Base-by-base conservation (phyloP, 257 asterid species). In the Rhazya stricta region DNA sequence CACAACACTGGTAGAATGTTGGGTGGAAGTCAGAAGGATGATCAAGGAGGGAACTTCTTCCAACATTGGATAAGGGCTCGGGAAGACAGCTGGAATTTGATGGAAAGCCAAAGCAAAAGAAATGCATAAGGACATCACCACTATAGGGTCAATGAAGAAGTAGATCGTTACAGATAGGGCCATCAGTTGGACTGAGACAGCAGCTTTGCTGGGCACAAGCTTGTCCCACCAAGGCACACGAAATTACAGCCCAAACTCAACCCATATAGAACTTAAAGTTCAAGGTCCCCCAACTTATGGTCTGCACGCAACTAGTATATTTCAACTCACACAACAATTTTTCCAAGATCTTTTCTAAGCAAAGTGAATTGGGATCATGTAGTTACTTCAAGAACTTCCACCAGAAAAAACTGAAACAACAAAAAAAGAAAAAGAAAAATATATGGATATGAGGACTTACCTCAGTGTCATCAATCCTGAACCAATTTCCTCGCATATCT, bases 391-490 rank as follows among this genome's bases (percentile, higher is more conserved):
- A 8, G 16, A 65, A 21, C 37, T 63, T 36, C 71, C 18, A 21
- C 15, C 37, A 67, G 45, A 0, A 43, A n/a, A 7, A 69, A 42
- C 16, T 30, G 56, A 11, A 1, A 13, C 4, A 2, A 12, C 18
- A n/a, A 11, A 13, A 9, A 36, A 9, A 30, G 16, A 10, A n/a
- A 25, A 43, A 13, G 39, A 61, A 9, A 10, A 36, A 36, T 34
- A 61, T 19, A 74, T 21, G 18, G 39, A 37, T 21, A 7, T 51
- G 53, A 34, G 16, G 37, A 57, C 51, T 73, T 83, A 89, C 98
- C 98, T 87, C 90, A n/a, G 90, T 87, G 77, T 93, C 97, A 71
- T 93, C 96, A 30, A 89, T 82, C 82, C 87, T 88, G 83, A 83
- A 91, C 98, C 98, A 92, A 77, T 86, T 88, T 69, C 94, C 96